Percentiles rank a stretch among this genome's conserved stretches.
phyloP scores from a whole-genome alignment of 352 stramenopile genomes.

The Phytophthora fragariaefolia region DNA sequence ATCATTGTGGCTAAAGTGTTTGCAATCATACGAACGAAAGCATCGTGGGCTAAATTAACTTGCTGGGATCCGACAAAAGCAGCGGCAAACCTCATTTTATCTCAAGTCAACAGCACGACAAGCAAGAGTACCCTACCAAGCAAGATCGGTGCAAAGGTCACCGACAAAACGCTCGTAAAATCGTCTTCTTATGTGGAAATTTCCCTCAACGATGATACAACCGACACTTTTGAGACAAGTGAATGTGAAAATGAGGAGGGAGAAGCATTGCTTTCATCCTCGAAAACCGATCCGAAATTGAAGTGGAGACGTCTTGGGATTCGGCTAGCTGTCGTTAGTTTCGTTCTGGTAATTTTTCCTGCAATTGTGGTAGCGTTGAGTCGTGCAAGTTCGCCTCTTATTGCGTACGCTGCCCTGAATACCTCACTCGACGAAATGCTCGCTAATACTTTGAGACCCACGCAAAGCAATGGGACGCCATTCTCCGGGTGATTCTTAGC shows the following conservation, averaged over 20 bases:
- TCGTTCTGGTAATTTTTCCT: constrained; percentile 12
- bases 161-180: neutral
- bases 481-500: constrained; percentile 4
- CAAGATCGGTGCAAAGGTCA: neutral
- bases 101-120: neutral
- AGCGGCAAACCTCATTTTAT: neutral
- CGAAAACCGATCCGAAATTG: neutral
- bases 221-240: neutral
- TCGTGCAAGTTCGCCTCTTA: constrained; percentile 12
- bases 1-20: constrained; percentile 11
- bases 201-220: neutral
- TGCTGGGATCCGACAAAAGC: constrained; percentile 30
- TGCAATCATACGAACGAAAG: constrained; percentile 19
- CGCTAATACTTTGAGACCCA: constrained; percentile 9
- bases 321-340: neutral
- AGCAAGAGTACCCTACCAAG: neutral
- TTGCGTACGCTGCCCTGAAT: constrained; percentile 48
- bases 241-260: neutral
- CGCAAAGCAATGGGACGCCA: constrained; percentile 4
- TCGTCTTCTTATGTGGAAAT: constrained; percentile 2
- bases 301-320: neutral
- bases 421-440: constrained; percentile 44
- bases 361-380: constrained; percentile 18
- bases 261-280: neutral
- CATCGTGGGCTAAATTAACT: constrained; percentile 27